A percentile compares a stretch with the other conserved stretches of the same genome.
Evolutionary conservation across 2,329 filamentous ascomycete genomes (phyloP).

Genomic region (Phyllosticta citribraziliensis): DNA sequence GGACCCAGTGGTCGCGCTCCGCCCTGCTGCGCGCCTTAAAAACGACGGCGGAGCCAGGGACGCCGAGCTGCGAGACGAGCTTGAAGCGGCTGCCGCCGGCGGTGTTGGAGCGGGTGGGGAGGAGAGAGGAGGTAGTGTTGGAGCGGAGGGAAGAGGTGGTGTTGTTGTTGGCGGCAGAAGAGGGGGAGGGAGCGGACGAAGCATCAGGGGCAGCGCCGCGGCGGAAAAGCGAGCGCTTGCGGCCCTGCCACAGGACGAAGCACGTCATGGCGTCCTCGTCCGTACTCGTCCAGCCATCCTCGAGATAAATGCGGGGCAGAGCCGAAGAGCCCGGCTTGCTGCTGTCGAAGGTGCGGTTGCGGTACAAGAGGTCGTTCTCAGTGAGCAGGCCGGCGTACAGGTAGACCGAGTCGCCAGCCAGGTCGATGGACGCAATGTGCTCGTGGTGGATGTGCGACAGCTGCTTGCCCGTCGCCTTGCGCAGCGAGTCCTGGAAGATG

Average conservation of each 20-base stretch:
- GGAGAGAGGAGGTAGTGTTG: neutral
- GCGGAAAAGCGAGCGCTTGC: conserved; percentile 47
- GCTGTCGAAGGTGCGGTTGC: conserved; percentile 54
- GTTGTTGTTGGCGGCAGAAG: neutral
- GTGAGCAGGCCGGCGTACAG: conserved; percentile 56
- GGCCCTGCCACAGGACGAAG: conserved; percentile 57
- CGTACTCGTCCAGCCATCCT: conserved; percentile 51
- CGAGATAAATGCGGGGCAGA: conserved; percentile 49
- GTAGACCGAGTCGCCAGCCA: conserved; percentile 48
- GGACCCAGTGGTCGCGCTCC: conserved; percentile 59
- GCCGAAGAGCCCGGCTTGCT: conserved; percentile 51
- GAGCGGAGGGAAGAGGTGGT: too few species aligned
- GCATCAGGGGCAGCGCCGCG: conserved; percentile 24
- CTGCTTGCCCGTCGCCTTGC: conserved; percentile 44
- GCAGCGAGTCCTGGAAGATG: conserved; percentile 51
- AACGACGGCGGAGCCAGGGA: conserved; percentile 52
- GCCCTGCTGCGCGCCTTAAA: conserved; percentile 56
- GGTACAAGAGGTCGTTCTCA: conserved; percentile 50
- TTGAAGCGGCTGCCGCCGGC: conserved; percentile 40
- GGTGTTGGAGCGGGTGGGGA: conserved; percentile 15
- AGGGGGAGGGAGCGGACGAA: neutral
- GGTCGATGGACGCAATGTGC: conserved; percentile 47
- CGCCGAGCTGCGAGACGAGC: conserved; percentile 51
- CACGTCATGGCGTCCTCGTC: conserved; percentile 58
- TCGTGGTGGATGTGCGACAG: conserved; percentile 53